Percentiles rank a stretch among this genome's conserved stretches.
phyloP scores from a whole-genome alignment of 768 basidiomycete species.

The Auricularia auricula-judae region DNA sequence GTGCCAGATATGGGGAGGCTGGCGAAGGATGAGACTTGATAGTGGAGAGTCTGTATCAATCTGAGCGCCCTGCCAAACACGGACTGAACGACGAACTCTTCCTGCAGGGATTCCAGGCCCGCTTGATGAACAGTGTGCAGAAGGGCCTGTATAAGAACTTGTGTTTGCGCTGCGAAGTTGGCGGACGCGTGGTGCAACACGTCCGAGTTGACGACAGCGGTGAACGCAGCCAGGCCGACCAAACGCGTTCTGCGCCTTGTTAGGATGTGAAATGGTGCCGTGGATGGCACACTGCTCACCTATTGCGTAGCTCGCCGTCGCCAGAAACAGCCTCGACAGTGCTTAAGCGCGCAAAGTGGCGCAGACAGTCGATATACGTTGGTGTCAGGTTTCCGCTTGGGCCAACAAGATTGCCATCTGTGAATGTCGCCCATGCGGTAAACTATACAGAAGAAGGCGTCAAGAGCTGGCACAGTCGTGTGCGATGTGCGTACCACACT shows the following conservation, averaged over 20 bases:
- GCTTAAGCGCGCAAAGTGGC: slow-evolving; percentile 54
- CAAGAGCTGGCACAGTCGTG: neutral
- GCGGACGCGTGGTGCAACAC: slow-evolving; percentile 62
- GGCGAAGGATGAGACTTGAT: slow-evolving; percentile 54
- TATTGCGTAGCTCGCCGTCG: slow-evolving; percentile 65
- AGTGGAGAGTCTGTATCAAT: slow-evolving; percentile 35
- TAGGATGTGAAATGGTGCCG: neutral
- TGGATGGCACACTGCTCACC: slow-evolving; percentile 30
- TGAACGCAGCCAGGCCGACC: slow-evolving; percentile 75
- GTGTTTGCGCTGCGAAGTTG: slow-evolving; percentile 64
- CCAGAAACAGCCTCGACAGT: slow-evolving; percentile 31
- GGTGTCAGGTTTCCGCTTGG: slow-evolving; percentile 59
- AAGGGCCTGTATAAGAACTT: slow-evolving; percentile 60
- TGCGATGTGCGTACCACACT: slow-evolving; percentile 49
- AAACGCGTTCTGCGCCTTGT: slow-evolving; percentile 53
- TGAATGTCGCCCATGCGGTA: slow-evolving; percentile 85
- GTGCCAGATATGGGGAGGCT: slow-evolving; percentile 65
- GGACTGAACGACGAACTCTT: slow-evolving; percentile 42
- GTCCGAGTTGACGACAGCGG: slow-evolving; percentile 73
- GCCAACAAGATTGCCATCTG: slow-evolving; percentile 75
- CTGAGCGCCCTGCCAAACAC: neutral
- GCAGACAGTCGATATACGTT: slow-evolving; percentile 59
- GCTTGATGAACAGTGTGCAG: slow-evolving; percentile 57
- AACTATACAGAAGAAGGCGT: slow-evolving; percentile 40
- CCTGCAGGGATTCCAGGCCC: slow-evolving; percentile 44